Evolutionary conservation across 148 eudicot species (phyloP).

Genomic region (Tetragonia tetragonoides): DNA sequence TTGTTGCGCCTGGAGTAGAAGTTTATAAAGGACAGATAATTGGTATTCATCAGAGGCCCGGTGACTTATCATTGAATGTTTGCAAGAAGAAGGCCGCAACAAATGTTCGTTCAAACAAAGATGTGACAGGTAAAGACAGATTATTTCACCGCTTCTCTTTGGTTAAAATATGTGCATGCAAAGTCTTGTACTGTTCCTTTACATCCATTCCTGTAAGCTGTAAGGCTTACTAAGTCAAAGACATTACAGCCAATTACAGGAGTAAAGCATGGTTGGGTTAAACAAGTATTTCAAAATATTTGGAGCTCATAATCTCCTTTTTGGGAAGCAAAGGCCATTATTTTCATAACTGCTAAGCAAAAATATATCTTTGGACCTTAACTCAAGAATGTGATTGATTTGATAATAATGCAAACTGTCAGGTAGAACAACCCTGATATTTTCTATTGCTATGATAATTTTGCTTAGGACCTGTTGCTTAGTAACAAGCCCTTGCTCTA

Average conservation of each 20-base stretch:
- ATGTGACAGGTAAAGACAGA: constrained; percentile 56
- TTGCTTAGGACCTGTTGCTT: too few species aligned
- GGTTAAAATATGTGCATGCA: not conserved
- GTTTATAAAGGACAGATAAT: constrained; percentile 96
- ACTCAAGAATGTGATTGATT: not conserved
- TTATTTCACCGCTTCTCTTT: not conserved
- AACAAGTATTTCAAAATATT: not conserved
- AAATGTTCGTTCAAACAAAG: constrained; percentile 93
- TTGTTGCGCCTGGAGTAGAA: constrained; percentile 72
- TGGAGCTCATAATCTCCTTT: not conserved
- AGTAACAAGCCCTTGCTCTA: too few species aligned
- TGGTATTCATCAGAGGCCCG: constrained; percentile 93
- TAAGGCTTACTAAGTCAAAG: not conserved
- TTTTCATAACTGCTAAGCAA: not conserved
- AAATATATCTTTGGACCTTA: not conserved
- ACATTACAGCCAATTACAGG: not conserved
- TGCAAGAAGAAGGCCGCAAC: constrained; percentile 99
- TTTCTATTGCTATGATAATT: too few species aligned
- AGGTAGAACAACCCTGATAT: too few species aligned
- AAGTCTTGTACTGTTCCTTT: not conserved
- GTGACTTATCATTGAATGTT: constrained; percentile 81
- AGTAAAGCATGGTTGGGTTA: not conserved
- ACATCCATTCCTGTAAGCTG: not conserved
- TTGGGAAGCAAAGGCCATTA: not conserved
- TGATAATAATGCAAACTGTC: not conserved